Evolutionary conservation across 1,139 yeast genomes (phyloP).

Genomic region (Blastobotrys persicus): DNA sequence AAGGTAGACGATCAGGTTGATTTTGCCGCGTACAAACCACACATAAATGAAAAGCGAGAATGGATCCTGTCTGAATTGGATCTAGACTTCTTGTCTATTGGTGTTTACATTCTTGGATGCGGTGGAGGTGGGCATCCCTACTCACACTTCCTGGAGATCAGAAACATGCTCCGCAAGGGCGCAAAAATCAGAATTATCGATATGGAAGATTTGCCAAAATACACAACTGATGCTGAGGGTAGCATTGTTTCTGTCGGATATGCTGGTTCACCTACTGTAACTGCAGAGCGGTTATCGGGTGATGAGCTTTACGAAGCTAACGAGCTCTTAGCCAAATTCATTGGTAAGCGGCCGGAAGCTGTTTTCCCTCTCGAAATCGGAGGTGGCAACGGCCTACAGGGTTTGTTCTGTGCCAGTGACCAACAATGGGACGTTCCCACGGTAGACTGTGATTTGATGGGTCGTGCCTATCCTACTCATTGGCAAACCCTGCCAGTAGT

Average conservation of each 20-base stretch:
- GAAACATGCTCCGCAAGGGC: slow-evolving; percentile 40
- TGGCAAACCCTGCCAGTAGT: slow-evolving; percentile 43
- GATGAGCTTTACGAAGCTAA: slow-evolving; percentile 40
- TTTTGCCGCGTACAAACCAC: slow-evolving; percentile 37
- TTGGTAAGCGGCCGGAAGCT: slow-evolving; percentile 33
- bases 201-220: slow-evolving; percentile 33
- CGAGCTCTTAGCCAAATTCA: slow-evolving; percentile 34
- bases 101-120: slow-evolving; percentile 48
- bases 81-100: slow-evolving; percentile 44
- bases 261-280: slow-evolving; percentile 50
- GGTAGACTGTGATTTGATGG: slow-evolving; percentile 47
- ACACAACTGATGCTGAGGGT: slow-evolving; percentile 34
- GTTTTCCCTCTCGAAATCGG: slow-evolving; percentile 45
- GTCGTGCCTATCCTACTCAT: slow-evolving; percentile 47
- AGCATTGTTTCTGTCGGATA: slow-evolving; percentile 40
- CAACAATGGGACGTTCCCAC: slow-evolving; percentile 35
- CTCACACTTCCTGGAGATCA: slow-evolving; percentile 40
- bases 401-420: slow-evolving; percentile 32
- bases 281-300: slow-evolving; percentile 45
- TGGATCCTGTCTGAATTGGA: slow-evolving; percentile 45
- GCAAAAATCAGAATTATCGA: slow-evolving; percentile 39
- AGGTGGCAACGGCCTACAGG: slow-evolving; percentile 47
- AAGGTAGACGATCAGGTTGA: slow-evolving; percentile 12
- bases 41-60: slow-evolving; percentile 37
- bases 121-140: slow-evolving; percentile 55